Base-by-base conservation (phyloP, 2,329 filamentous ascomycete genomes). In the Nemania sp. region DNA sequence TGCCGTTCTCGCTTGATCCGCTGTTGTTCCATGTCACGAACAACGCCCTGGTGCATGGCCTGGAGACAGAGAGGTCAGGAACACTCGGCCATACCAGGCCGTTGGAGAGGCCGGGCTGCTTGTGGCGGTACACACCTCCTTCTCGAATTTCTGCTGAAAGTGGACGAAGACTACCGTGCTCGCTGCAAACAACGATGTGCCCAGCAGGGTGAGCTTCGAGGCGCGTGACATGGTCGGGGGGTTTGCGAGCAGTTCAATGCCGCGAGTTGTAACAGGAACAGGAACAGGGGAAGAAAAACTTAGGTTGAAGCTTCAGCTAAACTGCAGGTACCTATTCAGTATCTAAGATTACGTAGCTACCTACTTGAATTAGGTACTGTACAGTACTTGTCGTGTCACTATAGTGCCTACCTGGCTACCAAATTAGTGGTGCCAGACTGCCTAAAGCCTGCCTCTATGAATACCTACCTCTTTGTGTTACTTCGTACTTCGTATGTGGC, bases 1-100 rank as follows among this genome's bases (percentile, higher is more conserved):
- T 95, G 90, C 54, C 94, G 86, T 72, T 99, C 94, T 62, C 84
- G 82, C 75, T 97, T 97, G 61, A 97, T 71, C 40, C 89, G 86
- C 70, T 96, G 92, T 68, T 95, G 91, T 69, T 97, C 93, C 80
- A 97, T 89, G 68, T 99, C 94, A 60, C 93, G 89, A 61, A 97
- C 78, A 36, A 99, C 94, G 39, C 94, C 94, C 62, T 88, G 84
- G 68, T 99, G 94, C 94, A 99, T 99, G 52, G 90, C 89, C 94
- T 93, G 59, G 3, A 37, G 22, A 31, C 24, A 17, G 8, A 34
- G 48, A 49, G 24, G 15, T 50, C 15, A 53, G 23, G 54, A 34
- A 61, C 20, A 50, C 45, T 9, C 39, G 54, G 40, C 33, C 47
- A 62, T 52, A 55, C 19, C 17, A 17, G 22, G 14, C 15, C 8